Evolutionary conservation across 345 rosid genomes (phyloP), one percentile per base, ranked within the genome.

Genomic region (Psidium guajava): DNA sequence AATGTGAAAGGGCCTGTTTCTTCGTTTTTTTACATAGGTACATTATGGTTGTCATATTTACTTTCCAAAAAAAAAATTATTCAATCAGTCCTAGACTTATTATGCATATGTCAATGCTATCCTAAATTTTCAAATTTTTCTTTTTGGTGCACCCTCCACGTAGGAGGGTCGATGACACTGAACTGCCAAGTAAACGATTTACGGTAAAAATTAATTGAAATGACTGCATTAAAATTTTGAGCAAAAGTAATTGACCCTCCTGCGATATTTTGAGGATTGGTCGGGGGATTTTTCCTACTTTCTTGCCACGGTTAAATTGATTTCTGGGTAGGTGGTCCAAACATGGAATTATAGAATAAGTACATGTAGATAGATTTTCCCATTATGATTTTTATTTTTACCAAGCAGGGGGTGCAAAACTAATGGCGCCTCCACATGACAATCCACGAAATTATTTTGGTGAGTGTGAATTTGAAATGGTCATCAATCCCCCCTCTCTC

Each of bases 51-150:
- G 1, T 36, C 24, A 4, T 69, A 16, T 32, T 69, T 32, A 32
- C 5, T 69, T 64, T 32, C 12, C 6, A 0, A 36, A 36, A 36
- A 6, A 10, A 3, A 69, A 69, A 32, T 32, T 6, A 61, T 3
- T 21, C 74, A 1, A 61, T 61, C 5, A 0, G 3, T 7, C 7
- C 1, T 6, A 12, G 16, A 51, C 54, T 5, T 51, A 3, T 51
- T 51, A 5, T 13, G 13, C 16, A 2, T 0, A 52, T 52, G 6
- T 14, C 54, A 0, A 15, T 52, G 54, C 0, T 5, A 6, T 6
- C 20, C 2, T 14, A 52, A 52, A 52, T 6, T 15, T 52, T 52
- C 18, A 2, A 52, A 52, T 52, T 10, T 49, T 49, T 2, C 51
- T 49, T 49, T 8, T 49, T 10, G 36, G 36, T 36, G 36, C 3